A percentile compares a stretch with the other conserved stretches of the same genome.
Conservation (phyloP, 2,329 filamentous ascomycete species). For the Capronia americana region DNA sequence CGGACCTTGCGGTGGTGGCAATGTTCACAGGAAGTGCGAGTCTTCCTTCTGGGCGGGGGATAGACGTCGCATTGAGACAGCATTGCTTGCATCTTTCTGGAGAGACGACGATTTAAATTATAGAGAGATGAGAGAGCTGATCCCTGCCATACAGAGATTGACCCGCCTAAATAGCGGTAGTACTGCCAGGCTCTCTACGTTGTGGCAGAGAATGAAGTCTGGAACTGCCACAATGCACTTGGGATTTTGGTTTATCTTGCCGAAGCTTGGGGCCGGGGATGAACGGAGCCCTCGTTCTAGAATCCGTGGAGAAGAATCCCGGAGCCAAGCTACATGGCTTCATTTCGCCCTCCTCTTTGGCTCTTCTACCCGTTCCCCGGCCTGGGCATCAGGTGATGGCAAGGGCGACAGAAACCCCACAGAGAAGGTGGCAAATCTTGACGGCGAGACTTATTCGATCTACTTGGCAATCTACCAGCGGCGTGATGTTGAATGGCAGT, state of each 20-base stretch:
- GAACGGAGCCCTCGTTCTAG: conserved; percentile 5
- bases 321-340: background rate
- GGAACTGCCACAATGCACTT: conserved; percentile 3
- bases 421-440: conserved; percentile 7
- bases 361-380: conserved; percentile 1
- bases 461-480: conserved; percentile 3
- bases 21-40: conserved; percentile 2
- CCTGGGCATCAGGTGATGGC: background rate
- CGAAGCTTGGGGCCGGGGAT: conserved; percentile 1
- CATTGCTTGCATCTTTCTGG: background rate
- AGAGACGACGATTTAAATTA: conserved; percentile 1
- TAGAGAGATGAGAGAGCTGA: conserved; percentile 1
- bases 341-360: background rate
- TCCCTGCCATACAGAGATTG: conserved; percentile 1
- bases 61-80: conserved; percentile 6
- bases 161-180: background rate
- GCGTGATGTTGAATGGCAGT: conserved; percentile 2
- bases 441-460: conserved; percentile 2
- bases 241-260: conserved; percentile 3
- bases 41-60: background rate
- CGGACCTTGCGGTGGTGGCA: conserved; percentile 4
- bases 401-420: conserved; percentile 1
- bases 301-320: conserved; percentile 1
- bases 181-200: background rate
- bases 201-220: conserved; percentile 1